Conservation (phyloP, 2,329 filamentous ascomycete species). For the Ilyonectria mors-panacis region DNA sequence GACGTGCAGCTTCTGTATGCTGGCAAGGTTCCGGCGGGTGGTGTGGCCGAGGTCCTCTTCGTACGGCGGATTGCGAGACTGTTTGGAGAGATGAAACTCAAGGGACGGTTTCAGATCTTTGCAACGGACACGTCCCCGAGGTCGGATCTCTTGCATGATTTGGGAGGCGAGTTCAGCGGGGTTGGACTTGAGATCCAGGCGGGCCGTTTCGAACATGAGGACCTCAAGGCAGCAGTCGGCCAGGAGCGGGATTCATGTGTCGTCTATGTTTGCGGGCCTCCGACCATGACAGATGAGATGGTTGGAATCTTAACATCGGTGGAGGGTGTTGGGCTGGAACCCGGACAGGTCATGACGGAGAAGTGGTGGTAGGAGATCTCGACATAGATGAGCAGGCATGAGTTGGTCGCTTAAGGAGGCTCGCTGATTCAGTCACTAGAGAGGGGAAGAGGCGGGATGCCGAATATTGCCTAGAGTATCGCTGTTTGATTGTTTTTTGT, state of each 20-base stretch:
- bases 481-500: slow-evolving; percentile 32
- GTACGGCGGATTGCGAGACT: slow-evolving; percentile 62
- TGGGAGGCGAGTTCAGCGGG: not conserved
- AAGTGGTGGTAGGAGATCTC: slow-evolving; percentile 71
- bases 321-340: slow-evolving; percentile 56
- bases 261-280: slow-evolving; percentile 79
- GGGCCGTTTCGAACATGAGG: slow-evolving; percentile 60
- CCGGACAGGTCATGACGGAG: slow-evolving; percentile 68
- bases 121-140: slow-evolving; percentile 53
- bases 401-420: not conserved
- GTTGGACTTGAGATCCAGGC: slow-evolving; percentile 41
- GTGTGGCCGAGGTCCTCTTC: slow-evolving; percentile 63
- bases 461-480: slow-evolving; percentile 25
- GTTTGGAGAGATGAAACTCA: slow-evolving; percentile 56
- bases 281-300: slow-evolving; percentile 78
- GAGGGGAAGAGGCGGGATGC: not conserved
- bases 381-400: too few relatives aligned
- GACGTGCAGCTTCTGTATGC: slow-evolving; percentile 77
- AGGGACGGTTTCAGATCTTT: slow-evolving; percentile 63
- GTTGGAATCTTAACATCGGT: slow-evolving; percentile 62
- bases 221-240: slow-evolving; percentile 59
- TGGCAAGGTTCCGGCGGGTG: slow-evolving; percentile 55
- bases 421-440: not conserved
- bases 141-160: not conserved
- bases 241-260: slow-evolving; percentile 57